A percentile compares a stretch with the other conserved stretches of the same genome.
These are phyloP conservation scores for Talaromyces sp. DNA, from an alignment of 2,329 filamentous ascomycete species.

Conservation along the genomic window DNA sequence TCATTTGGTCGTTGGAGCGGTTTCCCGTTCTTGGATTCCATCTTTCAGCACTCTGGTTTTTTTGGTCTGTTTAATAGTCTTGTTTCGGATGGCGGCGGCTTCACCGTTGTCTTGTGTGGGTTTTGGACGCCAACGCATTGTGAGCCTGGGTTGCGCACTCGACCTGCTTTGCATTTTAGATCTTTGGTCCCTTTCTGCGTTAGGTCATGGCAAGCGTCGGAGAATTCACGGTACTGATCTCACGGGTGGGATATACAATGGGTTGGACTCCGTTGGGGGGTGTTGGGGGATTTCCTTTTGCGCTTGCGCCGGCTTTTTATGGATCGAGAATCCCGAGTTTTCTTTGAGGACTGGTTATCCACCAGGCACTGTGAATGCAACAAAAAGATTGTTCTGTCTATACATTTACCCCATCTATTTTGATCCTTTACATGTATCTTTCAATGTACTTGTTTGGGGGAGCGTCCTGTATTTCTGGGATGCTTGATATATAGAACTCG, in stretches of 20 bases:
- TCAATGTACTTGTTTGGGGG: constrained; percentile 7
- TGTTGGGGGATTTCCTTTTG: constrained; percentile 44
- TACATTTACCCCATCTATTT: constrained; percentile 16
- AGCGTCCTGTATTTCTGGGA: too few species aligned
- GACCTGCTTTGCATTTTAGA: constrained; percentile 36
- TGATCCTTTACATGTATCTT: constrained; percentile 4
- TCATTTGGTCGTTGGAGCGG: constrained; percentile 25
- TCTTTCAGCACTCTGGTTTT: constrained; percentile 14
- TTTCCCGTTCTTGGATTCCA: constrained; percentile 19
- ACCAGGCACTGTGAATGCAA: constrained; percentile 36
- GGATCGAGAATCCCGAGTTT: constrained; percentile 23
- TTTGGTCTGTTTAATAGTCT: constrained; percentile 12
- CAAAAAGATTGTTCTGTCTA: constrained; percentile 36
- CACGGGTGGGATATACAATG: constrained; percentile 43
- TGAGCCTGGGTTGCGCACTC: constrained; percentile 27
- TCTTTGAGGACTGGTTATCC: constrained; percentile 27
- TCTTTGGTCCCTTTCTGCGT: constrained; percentile 37
- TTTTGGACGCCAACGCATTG: constrained; percentile 25
- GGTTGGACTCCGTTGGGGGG: constrained; percentile 43
- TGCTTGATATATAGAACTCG: constrained; percentile 4
- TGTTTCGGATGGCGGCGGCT: constrained; percentile 21
- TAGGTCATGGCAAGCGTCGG: constrained; percentile 41
- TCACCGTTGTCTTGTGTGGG: constrained; percentile 17
- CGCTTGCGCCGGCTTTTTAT: constrained; percentile 31
- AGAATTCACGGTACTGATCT: constrained; percentile 44